Evolutionary conservation across 1,139 yeast species (phyloP), one percentile per base, ranked within the genome.

Genomic region (Kluyveromyces sp.): DNA sequence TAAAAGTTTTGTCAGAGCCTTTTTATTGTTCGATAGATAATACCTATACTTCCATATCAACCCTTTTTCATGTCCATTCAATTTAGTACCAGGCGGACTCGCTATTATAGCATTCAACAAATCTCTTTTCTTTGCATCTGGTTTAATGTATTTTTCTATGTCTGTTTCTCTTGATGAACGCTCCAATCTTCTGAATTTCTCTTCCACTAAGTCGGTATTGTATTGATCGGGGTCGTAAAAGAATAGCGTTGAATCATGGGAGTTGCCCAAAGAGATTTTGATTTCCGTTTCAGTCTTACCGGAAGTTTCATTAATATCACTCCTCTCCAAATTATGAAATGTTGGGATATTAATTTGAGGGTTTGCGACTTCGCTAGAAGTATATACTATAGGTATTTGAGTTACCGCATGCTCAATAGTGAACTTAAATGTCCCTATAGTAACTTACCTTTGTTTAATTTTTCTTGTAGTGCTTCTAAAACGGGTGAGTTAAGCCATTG

Each of bases 31-130:
- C 41, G 92, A 77, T 47, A 90, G 74, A 63, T 83, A 90, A 67
- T 87, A 92, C 46, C 98, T 70, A 64, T 85, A 92, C 64, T 86
- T 86, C 97, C 97, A 92, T 21, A 94, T 75, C 57, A 89, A 67
- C 54, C 89, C 89, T 69, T 86, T 89, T 55, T 92, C 97, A 59
- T 84, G 81, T 46, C 85, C 90, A 4, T 82, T 75, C 42, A 92
- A 70, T 56, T 82, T 88, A 43, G 86, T 83, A 39, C 88, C 92
- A 2, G 96, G 89, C 1, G 97, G 92, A 55, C 82, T 87, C 34
- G 74, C 72, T 45, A 90, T 70, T 3, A 90, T 85, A 46, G 67
- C 73, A 50, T 79, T 71, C 45, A 92, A 71, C 53, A 85, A 84
- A 54, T 84, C 92, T 53, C 97, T 72, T 37, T 83, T 72, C 56